Base-by-base conservation (phyloP, 495 filamentous ascomycete species). In the Penicillium cosmopolitanum region DNA sequence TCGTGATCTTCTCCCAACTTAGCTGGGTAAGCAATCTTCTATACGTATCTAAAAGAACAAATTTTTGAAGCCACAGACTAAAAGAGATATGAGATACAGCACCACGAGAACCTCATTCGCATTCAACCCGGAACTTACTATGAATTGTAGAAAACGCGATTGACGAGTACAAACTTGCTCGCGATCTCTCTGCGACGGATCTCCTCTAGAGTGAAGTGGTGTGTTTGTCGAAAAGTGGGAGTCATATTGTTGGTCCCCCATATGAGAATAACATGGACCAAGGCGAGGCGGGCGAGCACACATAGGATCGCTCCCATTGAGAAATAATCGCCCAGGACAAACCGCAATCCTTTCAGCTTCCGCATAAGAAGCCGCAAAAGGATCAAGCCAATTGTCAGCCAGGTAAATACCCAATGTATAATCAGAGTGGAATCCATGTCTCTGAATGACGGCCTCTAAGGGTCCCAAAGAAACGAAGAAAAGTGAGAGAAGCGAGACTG, bases 1-100 rank as follows among this genome's bases (percentile, higher is more conserved):
- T 65, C n/a, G 74, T 69, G 8, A 56, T 46, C 8, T 70, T 62
- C 5, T 72, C 66, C 73, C 71, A 73, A 43, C 50, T 48, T 21
- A 78, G 69, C 18, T 72, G 65, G n/a, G 51, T 62, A 11, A 77
- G 68, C 18, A 81, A 66, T 15, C 71, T 70, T 6, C 69, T 65
- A 52, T 77, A 78, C 50, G 79, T 74, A 34, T 77, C 54, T 12
- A 81, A 65, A 13, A 81, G 65, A 8, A 81, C 67, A 25, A 64
- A 61, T 13, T 79, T 76, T 55, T 78, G 76, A n/a, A 78, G 53
- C 78, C 78, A 81, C 3, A 79, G 63, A 60, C 63, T 66, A 55
- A 21, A 50, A 42, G 28, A 31, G 28, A 31, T 8, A 31, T 31
- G 28, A 31, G 28, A 31, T 8, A 31, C 28, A 7, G 7, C 28